Conservation (phyloP, 768 basidiomycete genomes). For the Mycena alexandri region DNA sequence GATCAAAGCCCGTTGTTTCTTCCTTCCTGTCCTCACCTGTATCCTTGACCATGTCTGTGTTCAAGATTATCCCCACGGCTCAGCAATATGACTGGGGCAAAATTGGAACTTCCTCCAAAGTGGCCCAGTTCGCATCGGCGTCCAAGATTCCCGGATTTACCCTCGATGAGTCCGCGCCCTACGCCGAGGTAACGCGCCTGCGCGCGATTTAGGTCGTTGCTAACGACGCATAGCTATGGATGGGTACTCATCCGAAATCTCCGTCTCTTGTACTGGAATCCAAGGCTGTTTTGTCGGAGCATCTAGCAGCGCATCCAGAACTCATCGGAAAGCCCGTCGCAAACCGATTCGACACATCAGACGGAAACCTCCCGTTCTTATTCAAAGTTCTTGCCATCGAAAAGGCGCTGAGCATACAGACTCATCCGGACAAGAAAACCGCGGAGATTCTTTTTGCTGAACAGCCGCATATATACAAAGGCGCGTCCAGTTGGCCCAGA, state of each 20-base stretch:
- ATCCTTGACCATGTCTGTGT: constrained; percentile 56
- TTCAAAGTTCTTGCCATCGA: constrained; percentile 93
- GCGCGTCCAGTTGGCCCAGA: constrained; percentile 54
- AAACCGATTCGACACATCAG: constrained; percentile 63
- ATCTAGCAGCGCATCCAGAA: constrained; percentile 74
- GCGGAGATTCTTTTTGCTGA: constrained; percentile 76
- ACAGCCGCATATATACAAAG: constrained; percentile 91
- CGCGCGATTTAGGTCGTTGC: constrained; percentile 6
- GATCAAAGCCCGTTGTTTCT: neutral
- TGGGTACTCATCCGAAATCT: constrained; percentile 93
- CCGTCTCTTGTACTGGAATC: constrained; percentile 57
- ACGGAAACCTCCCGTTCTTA: constrained; percentile 87
- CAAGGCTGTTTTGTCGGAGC: constrained; percentile 61
- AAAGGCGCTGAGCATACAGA: constrained; percentile 92
- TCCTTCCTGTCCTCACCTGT: neutral
- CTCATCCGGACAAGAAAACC: constrained; percentile 89
- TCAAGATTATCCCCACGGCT: constrained; percentile 85
- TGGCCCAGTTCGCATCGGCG: constrained; percentile 84
- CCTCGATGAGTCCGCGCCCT: constrained; percentile 80
- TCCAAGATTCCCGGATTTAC: constrained; percentile 73
- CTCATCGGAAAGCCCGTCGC: constrained; percentile 76
- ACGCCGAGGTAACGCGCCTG: constrained; percentile 82
- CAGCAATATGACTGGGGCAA: constrained; percentile 98
- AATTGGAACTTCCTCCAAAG: constrained; percentile 81
- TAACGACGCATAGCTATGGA: constrained; percentile 82